Conservation (phyloP, 371 early-diverging fungal species). For the Chytridiales sp. region DNA sequence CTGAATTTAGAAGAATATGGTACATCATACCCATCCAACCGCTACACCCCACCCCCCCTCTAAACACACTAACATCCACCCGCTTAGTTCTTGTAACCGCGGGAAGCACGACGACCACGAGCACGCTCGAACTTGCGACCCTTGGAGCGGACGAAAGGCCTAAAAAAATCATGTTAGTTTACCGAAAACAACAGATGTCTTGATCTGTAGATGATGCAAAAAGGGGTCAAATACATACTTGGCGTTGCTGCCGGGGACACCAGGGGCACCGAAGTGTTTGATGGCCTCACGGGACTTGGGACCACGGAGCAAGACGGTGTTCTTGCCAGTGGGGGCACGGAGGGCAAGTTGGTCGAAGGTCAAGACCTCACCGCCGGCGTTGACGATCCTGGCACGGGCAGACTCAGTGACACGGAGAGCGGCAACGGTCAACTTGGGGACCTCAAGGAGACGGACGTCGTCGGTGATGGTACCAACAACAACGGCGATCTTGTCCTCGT, state of each 20-base stretch:
- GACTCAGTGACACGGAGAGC: slow-evolving; percentile 94
- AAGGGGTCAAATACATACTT: slow-evolving; percentile 48
- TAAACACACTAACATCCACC: neutral
- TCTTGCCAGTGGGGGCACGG: slow-evolving; percentile 95
- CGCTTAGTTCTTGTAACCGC: slow-evolving; percentile 79
- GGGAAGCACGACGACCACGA: slow-evolving; percentile 97
- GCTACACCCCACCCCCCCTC: too few relatives aligned
- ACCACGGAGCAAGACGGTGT: slow-evolving; percentile 94
- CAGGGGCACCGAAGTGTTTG: slow-evolving; percentile 92
- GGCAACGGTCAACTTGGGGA: slow-evolving; percentile 94
- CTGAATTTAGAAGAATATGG: too few relatives aligned
- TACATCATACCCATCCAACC: too few relatives aligned
- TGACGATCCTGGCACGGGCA: slow-evolving; percentile 94
- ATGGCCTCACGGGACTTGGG: slow-evolving; percentile 89
- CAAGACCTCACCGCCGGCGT: slow-evolving; percentile 97
- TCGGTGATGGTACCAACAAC: slow-evolving; percentile 97
- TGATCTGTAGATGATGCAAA: neutral
- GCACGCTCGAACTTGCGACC: slow-evolving; percentile 99
- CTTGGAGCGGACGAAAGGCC: slow-evolving; percentile 96
- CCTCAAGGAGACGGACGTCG: slow-evolving; percentile 87
- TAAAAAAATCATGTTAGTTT: slow-evolving; percentile 18
- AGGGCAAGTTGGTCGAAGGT: slow-evolving; percentile 98
- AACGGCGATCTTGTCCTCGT: slow-evolving; percentile 79
- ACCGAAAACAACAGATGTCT: slow-evolving; percentile 9
- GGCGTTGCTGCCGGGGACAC: slow-evolving; percentile 79